Conservation (phyloP, 345 rosid species). For the Euphorbia pulcherrima region DNA sequence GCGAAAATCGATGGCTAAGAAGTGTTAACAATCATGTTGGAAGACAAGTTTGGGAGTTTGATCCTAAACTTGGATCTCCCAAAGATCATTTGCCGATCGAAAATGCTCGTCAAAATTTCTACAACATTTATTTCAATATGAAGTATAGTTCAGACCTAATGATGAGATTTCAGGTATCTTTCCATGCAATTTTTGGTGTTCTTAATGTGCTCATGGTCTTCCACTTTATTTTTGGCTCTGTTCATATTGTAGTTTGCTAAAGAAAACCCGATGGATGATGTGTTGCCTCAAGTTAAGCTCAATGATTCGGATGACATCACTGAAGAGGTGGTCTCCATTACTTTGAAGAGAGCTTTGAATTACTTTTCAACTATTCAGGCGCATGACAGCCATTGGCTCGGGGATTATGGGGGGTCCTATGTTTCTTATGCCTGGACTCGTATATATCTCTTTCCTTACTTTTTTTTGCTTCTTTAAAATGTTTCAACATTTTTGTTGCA, state of each 20-base stretch:
- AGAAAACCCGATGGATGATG: conserved; percentile 41
- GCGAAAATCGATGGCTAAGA: too few relatives aligned
- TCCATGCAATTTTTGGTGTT: too few relatives aligned
- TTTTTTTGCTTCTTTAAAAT: neutral
- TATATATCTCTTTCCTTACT: conserved; percentile 24
- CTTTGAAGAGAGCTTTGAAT: conserved; percentile 64
- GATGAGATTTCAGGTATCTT: too few relatives aligned
- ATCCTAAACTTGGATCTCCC: too few relatives aligned
- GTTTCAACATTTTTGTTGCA: neutral
- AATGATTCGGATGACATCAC: conserved; percentile 56
- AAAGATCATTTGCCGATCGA: too few relatives aligned
- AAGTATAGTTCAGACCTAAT: too few relatives aligned
- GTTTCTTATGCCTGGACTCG: conserved; percentile 96
- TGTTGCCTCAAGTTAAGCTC: conserved; percentile 50
- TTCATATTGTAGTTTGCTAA: conserved; percentile 49
- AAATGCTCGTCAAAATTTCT: too few relatives aligned
- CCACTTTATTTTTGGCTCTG: neutral
- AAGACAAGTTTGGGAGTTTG: too few relatives aligned
- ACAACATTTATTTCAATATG: too few relatives aligned
- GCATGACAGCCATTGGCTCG: conserved; percentile 92
- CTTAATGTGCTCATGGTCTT: too few relatives aligned
- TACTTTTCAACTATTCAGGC: conserved; percentile 77
- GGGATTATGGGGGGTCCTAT: conserved; percentile 98
- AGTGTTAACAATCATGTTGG: too few relatives aligned
- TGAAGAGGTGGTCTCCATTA: conserved; percentile 49